Conservation (phyloP, 2,329 filamentous ascomycete genomes). For the Colletotrichum sp. region DNA sequence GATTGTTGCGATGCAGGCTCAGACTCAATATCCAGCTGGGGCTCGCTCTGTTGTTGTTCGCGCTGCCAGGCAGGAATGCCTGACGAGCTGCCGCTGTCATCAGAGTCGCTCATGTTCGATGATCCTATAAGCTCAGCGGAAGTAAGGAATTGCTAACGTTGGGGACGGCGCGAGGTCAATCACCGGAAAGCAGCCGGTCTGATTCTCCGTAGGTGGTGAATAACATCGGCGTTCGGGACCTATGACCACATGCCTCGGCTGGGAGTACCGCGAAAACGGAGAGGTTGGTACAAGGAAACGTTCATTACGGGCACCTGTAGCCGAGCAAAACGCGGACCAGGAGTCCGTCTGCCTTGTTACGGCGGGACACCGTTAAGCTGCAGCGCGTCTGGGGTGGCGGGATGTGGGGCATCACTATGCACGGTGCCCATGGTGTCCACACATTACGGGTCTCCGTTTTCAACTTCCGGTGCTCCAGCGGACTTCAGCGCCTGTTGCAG, state of each 20-base stretch:
- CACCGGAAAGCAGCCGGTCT: neutral
- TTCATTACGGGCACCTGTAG: neutral
- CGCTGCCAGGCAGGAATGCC: slow-evolving; percentile 38
- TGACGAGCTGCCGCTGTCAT: slow-evolving; percentile 27
- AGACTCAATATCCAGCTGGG: neutral
- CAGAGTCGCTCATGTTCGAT: slow-evolving; percentile 35
- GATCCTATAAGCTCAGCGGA: neutral
- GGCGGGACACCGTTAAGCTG: neutral
- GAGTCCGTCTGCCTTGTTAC: neutral
- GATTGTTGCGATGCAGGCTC: slow-evolving; percentile 6
- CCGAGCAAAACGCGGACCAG: neutral
- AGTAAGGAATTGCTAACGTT: neutral
- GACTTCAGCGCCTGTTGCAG: slow-evolving; percentile 14
- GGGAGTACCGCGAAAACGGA: neutral
- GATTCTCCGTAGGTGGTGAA: neutral
- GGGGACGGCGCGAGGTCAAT: neutral
- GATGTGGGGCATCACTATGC: neutral
- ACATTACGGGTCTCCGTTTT: slow-evolving; percentile 11
- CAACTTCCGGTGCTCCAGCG: slow-evolving; percentile 13
- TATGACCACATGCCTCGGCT: slow-evolving; percentile 24
- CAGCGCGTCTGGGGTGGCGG: neutral
- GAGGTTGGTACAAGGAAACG: neutral
- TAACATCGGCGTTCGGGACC: slow-evolving; percentile 8
- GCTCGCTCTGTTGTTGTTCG: slow-evolving; percentile 10
- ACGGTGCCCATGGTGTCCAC: slow-evolving; percentile 15